phyloP scores from a whole-genome alignment of 768 basidiomycete species.

The Tulasnella sp. region DNA sequence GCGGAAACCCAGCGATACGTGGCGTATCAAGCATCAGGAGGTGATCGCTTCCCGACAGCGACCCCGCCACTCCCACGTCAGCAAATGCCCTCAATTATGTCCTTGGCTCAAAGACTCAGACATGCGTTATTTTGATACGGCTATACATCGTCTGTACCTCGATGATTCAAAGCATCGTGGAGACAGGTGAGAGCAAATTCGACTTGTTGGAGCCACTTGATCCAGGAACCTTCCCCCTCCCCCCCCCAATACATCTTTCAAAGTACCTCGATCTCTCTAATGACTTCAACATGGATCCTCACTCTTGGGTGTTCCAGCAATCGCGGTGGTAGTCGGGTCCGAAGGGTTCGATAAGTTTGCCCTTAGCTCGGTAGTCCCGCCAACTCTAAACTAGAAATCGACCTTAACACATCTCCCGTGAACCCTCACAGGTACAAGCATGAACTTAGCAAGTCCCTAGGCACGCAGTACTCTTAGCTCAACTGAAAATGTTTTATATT shows the following conservation, averaged over 20 bases:
- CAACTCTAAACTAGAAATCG: background rate
- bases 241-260: background rate
- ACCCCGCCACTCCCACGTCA: background rate
- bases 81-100: background rate
- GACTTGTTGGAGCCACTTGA: background rate
- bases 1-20: too few species aligned
- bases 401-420: background rate
- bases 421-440: background rate
- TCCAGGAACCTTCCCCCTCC: background rate
- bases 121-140: background rate
- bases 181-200: background rate
- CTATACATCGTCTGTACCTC: background rate
- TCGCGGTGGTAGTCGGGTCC: background rate
- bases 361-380: background rate
- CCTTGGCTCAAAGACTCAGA: background rate
- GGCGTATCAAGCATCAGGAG: too few species aligned
- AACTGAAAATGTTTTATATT: background rate
- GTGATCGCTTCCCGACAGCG: background rate
- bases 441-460: background rate
- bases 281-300: background rate
- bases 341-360: background rate
- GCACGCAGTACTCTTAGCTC: background rate
- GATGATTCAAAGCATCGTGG: background rate
- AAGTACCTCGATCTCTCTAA: background rate
- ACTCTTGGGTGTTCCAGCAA: background rate